phyloP scores from a whole-genome alignment of 345 rosid genomes.

The Ricinus communis region DNA sequence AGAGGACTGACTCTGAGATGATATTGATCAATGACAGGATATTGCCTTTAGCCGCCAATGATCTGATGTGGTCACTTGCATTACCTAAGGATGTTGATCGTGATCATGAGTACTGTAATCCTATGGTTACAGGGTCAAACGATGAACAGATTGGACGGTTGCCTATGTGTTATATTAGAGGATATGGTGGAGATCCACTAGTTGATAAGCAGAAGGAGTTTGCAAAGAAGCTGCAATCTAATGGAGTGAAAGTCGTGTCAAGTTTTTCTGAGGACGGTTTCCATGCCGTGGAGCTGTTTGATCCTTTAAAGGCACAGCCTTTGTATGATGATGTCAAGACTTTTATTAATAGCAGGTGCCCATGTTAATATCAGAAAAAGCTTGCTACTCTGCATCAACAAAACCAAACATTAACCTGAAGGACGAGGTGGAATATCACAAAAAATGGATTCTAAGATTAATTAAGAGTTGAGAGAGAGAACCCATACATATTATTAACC shows the following conservation, averaged over 20 bases:
- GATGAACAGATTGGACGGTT: constrained; percentile 49
- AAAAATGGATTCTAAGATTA: no score
- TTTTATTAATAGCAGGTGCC: constrained; percentile 24
- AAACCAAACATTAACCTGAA: no score
- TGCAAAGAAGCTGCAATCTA: constrained; percentile 35
- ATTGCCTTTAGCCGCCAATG: constrained; percentile 51
- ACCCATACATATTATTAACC: no score
- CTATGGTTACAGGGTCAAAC: constrained; percentile 29
- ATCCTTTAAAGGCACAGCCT: constrained; percentile 39
- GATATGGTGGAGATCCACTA: constrained; percentile 77
- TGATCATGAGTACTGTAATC: constrained; percentile 75
- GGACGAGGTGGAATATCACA: no score
- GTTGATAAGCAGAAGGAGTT: constrained; percentile 65
- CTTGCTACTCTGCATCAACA: no score
- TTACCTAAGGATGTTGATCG: constrained; percentile 66
- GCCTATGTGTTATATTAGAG: constrained; percentile 46
- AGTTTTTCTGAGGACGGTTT: constrained; percentile 50
- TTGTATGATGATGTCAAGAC: constrained; percentile 31
- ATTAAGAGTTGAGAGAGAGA: no score
- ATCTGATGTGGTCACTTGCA: constrained; percentile 67
- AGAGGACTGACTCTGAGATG: constrained; percentile 60
- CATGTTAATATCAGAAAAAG: no score
- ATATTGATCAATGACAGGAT: constrained; percentile 46
- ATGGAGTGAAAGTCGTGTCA: constrained; percentile 46
- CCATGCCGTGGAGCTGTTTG: constrained; percentile 73